Evolutionary conservation across 371 early-diverging fungal species (phyloP), one percentile per base, ranked within the genome.

Genomic region (Actinomortierella ambigua): DNA sequence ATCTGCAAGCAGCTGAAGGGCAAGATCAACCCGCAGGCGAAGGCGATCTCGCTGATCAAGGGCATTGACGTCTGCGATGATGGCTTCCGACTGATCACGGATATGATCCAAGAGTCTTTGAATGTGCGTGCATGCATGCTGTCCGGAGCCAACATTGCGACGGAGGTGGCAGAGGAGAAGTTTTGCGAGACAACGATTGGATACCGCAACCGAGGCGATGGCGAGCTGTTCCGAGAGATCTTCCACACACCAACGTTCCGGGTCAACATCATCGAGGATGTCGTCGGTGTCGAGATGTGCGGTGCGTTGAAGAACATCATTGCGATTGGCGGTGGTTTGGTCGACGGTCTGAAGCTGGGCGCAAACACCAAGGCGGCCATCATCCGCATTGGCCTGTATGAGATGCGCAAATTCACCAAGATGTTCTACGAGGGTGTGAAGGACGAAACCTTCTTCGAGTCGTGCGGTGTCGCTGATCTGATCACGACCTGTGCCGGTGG

Each of bases 71-170:
- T 93, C 43, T 81, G 75, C 59, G 88, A 82, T 22, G 79, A 86
- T 42, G 89, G 90, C 29, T 84, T 98, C 59, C 83, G 86, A 1
- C 81, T 96, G 18, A 94, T 98, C 63, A 92, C 96, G 2, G 91
- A 96, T 65, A 83, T 91, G 61, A 96, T 99, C 63, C 78, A 85
- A 58, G 87, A 90, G 47, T 77, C 82, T 17, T 82, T 99, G 24
- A 80, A 79, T 26, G 84, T 98, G 50, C 85, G 90, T 26, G 88
- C 94, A 18, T 85, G 90, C 43, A 94, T 94, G 18, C 78, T 99
- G 42, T 95, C 94, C 87, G 99, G 99, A 41, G 99, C 99, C 50
- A 99, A 99, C 80, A 98, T 99, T 79, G 99, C 99, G 27, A 87
- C 83, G 58, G 99, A 99, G 68, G 95, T 99, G 24, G 98, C 99